Percentiles rank a stretch among this genome's conserved stretches.
phyloP scores from a whole-genome alignment of 768 basidiomycete genomes.

The Leucocoprinus leucothites region DNA sequence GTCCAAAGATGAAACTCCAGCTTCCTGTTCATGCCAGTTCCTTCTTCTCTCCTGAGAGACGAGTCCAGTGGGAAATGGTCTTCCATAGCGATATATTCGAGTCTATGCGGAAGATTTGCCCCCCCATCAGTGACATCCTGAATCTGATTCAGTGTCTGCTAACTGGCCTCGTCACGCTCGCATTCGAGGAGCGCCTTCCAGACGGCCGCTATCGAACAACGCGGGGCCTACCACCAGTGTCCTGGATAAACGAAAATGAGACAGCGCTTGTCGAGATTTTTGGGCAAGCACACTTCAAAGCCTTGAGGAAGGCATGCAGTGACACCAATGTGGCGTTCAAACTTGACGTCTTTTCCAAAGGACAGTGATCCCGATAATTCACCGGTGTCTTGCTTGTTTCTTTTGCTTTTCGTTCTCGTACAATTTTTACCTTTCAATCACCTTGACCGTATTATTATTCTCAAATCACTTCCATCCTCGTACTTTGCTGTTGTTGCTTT shows the following conservation, averaged over 20 bases:
- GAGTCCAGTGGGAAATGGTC: slow-evolving; percentile 89
- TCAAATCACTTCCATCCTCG: slow-evolving; percentile 19
- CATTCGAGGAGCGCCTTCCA: slow-evolving; percentile 72
- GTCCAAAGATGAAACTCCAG: slow-evolving; percentile 68
- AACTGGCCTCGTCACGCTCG: slow-evolving; percentile 67
- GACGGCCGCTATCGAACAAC: slow-evolving; percentile 71
- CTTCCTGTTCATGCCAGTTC: slow-evolving; percentile 78
- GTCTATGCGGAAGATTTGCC: slow-evolving; percentile 62
- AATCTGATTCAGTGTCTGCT: slow-evolving; percentile 69
- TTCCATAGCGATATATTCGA: slow-evolving; percentile 79
- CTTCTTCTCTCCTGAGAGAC: slow-evolving; percentile 82
- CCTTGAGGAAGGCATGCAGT: slow-evolving; percentile 68
- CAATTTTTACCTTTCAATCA: slow-evolving; percentile 20
- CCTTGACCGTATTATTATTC: slow-evolving; percentile 21
- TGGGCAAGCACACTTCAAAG: slow-evolving; percentile 67
- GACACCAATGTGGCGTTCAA: slow-evolving; percentile 73
- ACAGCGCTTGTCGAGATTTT: slow-evolving; percentile 67
- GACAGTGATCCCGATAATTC: slow-evolving; percentile 7
- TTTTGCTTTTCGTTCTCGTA: slow-evolving; percentile 12
- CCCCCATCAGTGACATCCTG: slow-evolving; percentile 68
- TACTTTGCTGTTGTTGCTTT: slow-evolving; percentile 12
- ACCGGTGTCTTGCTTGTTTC: not conserved
- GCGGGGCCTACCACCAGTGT: slow-evolving; percentile 71
- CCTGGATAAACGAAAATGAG: slow-evolving; percentile 76
- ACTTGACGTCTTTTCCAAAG: slow-evolving; percentile 54